Evolutionary conservation across 208 protist genomes (phyloP).

Genomic region (Wallacemonas rigidus): DNA sequence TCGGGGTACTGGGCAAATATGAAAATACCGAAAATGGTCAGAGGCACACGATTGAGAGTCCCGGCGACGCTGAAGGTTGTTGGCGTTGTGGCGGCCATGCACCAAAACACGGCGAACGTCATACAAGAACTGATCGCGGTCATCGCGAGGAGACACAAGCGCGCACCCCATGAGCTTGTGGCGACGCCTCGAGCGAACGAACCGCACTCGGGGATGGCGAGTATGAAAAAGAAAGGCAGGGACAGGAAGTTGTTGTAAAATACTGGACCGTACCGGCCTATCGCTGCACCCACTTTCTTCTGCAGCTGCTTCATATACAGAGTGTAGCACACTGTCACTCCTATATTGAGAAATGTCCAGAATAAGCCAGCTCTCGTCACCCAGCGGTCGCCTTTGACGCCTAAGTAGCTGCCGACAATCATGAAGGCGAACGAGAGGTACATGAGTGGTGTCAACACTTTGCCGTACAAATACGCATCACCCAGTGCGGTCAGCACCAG

Average conservation of each 20-base stretch:
- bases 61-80: slow-evolving; percentile 91
- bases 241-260: slow-evolving; percentile 91
- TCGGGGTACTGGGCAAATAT: slow-evolving; percentile 85
- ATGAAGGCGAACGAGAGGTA: slow-evolving; percentile 60
- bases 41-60: slow-evolving; percentile 83
- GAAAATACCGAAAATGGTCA: slow-evolving; percentile 82
- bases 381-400: slow-evolving; percentile 69
- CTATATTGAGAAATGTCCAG: slow-evolving; percentile 85
- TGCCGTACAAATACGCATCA: slow-evolving; percentile 70
- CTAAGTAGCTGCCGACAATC: slow-evolving; percentile 63
- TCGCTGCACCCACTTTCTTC: slow-evolving; percentile 43
- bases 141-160: slow-evolving; percentile 47
- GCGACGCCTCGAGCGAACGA: slow-evolving; percentile 19
- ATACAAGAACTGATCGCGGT: slow-evolving; percentile 68
- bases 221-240: slow-evolving; percentile 63
- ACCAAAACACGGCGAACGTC: slow-evolving; percentile 90
- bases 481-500: slow-evolving; percentile 81
- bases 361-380: slow-evolving; percentile 74
- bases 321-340: slow-evolving; percentile 73
- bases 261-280: slow-evolving; percentile 81
- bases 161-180: slow-evolving; percentile 14
- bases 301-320: slow-evolving; percentile 86
- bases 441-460: slow-evolving; percentile 49
- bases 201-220: slow-evolving; percentile 20
- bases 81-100: slow-evolving; percentile 86